These are phyloP conservation scores for Arxiozyma slooffiae DNA, from an alignment of 1,139 yeast genomes.

Conservation along the genomic window DNA sequence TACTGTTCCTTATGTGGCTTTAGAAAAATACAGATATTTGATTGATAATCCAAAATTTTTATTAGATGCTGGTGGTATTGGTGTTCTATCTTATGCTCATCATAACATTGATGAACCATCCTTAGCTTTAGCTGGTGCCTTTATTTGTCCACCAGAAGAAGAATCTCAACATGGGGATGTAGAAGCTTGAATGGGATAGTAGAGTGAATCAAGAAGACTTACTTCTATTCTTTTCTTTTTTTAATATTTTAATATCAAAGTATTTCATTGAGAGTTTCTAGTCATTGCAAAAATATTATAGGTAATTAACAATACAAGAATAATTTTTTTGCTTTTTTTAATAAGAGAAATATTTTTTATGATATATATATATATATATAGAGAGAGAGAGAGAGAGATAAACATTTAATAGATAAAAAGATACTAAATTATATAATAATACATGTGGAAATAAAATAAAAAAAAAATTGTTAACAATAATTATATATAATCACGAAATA, in stretches of 20 bases:
- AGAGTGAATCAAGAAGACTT: not conserved
- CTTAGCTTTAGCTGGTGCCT: constrained; percentile 68
- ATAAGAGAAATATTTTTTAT: no score
- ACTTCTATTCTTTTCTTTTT: not conserved
- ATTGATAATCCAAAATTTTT: constrained; percentile 62
- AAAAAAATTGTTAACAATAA: no score
- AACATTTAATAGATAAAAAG: no score
- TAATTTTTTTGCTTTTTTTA: no score
- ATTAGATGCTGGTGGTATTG: constrained; percentile 92
- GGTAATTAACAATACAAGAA: no score
- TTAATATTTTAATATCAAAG: no score
- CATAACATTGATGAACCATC: constrained; percentile 81
- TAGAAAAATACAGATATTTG: constrained; percentile 28
- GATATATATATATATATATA: no score
- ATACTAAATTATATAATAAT: no score
- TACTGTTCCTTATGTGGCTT: constrained; percentile 29
- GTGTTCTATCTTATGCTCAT: constrained; percentile 85
- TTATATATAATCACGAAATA: not conserved
- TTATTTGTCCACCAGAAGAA: constrained; percentile 56
- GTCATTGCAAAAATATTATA: no score
- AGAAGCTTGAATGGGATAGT: not conserved
- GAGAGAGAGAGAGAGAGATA: no score
- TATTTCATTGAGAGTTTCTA: no score
- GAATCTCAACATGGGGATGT: constrained; percentile 24
- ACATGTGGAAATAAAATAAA: not conserved